A percentile compares a stretch with the other conserved stretches of the same genome.
Conservation (phyloP, 2,329 filamentous ascomycete genomes). For the Colletotrichum noveboracense region DNA sequence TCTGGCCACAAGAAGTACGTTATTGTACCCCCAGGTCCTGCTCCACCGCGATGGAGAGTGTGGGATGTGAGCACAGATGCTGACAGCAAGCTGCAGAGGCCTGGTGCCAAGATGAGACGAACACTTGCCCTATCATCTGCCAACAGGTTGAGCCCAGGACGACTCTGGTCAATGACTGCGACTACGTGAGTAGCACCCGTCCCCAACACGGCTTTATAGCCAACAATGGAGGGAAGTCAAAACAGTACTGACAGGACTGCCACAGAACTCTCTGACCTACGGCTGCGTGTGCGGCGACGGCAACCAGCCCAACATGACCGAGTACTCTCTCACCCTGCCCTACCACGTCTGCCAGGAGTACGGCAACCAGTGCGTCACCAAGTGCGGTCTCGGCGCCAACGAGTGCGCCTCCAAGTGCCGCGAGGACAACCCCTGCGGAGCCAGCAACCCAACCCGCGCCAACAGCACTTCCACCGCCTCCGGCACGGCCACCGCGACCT, state of each 20-base stretch:
- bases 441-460: conserved; percentile 63
- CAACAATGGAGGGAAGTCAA: neutral
- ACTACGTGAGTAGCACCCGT: conserved; percentile 56
- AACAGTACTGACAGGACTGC: neutral
- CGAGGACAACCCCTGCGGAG: conserved; percentile 75
- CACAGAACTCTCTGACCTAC: conserved; percentile 66
- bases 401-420: conserved; percentile 67
- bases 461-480: conserved; percentile 66
- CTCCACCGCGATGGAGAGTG: neutral
- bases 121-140: conserved; percentile 76
- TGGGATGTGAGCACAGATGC: conserved; percentile 16
- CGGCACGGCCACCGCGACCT: conserved; percentile 41
- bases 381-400: conserved; percentile 59
- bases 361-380: conserved; percentile 69
- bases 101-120: conserved; percentile 71
- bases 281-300: conserved; percentile 74
- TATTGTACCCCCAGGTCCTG: too few relatives aligned
- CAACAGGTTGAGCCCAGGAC: conserved; percentile 59
- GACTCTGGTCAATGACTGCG: conserved; percentile 68
- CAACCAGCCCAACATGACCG: conserved; percentile 71
- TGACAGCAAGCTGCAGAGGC: conserved; percentile 41
- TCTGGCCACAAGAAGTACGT: conserved; percentile 56
- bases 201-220: neutral
- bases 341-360: conserved; percentile 78
- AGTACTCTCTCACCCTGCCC: conserved; percentile 80